Evolutionary conservation across 352 stramenopile genomes (phyloP), one percentile per base, ranked within the genome.

Genomic region (Phytophthora pisi): DNA sequence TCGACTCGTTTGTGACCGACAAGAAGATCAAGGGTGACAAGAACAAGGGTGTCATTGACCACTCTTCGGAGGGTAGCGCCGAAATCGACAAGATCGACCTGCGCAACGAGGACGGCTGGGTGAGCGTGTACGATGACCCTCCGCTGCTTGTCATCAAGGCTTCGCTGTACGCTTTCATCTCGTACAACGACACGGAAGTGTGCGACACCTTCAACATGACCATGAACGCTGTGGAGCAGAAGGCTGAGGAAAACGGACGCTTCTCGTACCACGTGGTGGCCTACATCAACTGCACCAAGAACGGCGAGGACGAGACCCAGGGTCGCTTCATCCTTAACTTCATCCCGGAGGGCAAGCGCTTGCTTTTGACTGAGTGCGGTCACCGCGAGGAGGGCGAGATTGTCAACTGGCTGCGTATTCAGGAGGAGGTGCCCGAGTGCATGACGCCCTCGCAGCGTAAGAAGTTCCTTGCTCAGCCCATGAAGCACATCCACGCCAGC

Each of bases 131-230:
- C 79, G 84, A 92, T 52, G 81, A 93, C 64, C 84, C 86, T 28
- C 84, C 84, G 45, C 71, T 91, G 4, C 79, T 92, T 26, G 82
- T 94, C 18, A 91, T 94, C 66, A 92, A 93, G 82, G 86, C 84
- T 7, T 94, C 86, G 51, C 71, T 94, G 54, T 94, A 94, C 64
- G 86, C 88, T 16, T 96, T 96, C 70, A 91, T 91, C 57, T 76
- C 81, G 26, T 96, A 96, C 81, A 94, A 96, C 51, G 74, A 91
- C 78, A 87, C 86, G 53, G 74, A 78, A 24, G 81, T 95, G 38
- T 96, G 88, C 57, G 85, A 92, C 71, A 82, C 81, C 20, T 92
- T 96, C 73, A 93, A 93, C 74, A 93, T 94, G 83, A 93, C 83
- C 4, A 80, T 96, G 64, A 91, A 92, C 64, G 82, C 88, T 47